phyloP scores from a whole-genome alignment of 441 rosid species.

The Pelargonium cotyledonis region DNA sequence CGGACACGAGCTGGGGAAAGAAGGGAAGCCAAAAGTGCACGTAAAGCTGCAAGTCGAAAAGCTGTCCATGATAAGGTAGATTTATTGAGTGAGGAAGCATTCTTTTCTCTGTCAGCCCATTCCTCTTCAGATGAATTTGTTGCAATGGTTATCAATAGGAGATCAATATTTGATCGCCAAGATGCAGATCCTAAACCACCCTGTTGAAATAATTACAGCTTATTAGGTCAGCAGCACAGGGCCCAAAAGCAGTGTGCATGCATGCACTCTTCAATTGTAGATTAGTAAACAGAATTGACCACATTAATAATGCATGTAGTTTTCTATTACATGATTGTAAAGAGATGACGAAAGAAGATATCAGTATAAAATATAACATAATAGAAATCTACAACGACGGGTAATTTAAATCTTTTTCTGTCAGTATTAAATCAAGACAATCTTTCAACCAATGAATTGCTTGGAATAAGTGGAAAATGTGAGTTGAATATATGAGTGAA shows the following conservation, averaged over 20 bases:
- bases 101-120: slow-evolving; percentile 43
- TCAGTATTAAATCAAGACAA: not conserved
- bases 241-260: not conserved
- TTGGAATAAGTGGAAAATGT: no score
- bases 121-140: slow-evolving; percentile 42
- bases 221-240: slow-evolving; percentile 3
- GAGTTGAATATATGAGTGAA: no score
- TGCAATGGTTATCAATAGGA: slow-evolving; percentile 50
- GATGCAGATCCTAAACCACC: slow-evolving; percentile 62
- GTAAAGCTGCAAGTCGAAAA: slow-evolving; percentile 66
- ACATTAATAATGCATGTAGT: not conserved
- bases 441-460: not conserved
- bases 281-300: not conserved
- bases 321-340: not conserved
- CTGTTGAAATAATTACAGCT: slow-evolving; percentile 26
- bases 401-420: not conserved
- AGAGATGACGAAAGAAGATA: no score
- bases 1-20: slow-evolving; percentile 58
- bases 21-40: slow-evolving; percentile 66
- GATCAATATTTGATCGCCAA: slow-evolving; percentile 61
- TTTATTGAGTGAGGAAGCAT: slow-evolving; percentile 28
- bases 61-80: slow-evolving; percentile 32
- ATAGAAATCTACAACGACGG: not conserved
- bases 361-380: no score
- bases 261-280: not conserved